Conservation (phyloP, 495 filamentous ascomycete species). For the Trypethelium eluteriae region DNA sequence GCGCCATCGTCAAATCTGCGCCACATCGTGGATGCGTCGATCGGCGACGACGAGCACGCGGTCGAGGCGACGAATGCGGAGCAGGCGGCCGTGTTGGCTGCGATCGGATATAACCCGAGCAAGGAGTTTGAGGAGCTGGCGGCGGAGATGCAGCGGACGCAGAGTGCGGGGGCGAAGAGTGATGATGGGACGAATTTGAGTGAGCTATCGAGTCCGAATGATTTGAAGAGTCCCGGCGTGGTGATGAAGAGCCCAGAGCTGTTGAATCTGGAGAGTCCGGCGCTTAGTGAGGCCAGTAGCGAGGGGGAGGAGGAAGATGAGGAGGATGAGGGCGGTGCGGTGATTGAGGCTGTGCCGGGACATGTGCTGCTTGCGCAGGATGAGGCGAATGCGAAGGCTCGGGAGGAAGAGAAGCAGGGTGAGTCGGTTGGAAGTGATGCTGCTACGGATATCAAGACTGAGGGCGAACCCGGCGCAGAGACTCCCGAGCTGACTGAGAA, state of each 20-base stretch:
- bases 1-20: too few relatives aligned
- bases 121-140: conserved; percentile 11
- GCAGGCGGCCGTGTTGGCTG: conserved; percentile 32
- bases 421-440: background rate
- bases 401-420: background rate
- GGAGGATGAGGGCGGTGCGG: background rate
- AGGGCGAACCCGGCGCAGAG: background rate
- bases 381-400: background rate
- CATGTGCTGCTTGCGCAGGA: background rate
- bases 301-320: conserved; percentile 1
- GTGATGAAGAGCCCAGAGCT: conserved; percentile 35
- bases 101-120: conserved; percentile 26
- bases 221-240: conserved; percentile 21
- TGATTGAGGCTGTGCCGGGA: background rate
- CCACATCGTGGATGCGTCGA: background rate
- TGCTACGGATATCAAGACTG: background rate
- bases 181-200: conserved; percentile 2
- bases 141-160: conserved; percentile 8
- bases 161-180: background rate
- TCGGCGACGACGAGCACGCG: conserved; percentile 21
- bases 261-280: conserved; percentile 30
- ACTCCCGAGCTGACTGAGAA: background rate
- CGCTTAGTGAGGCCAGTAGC: conserved; percentile 23
- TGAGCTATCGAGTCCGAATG: conserved; percentile 8
- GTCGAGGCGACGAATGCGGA: conserved; percentile 26